Percentiles rank a stretch among this genome's conserved stretches.
Evolutionary conservation across 179 eudicot genomes (phyloP).

Genomic region (Vitellaria paradoxa): DNA sequence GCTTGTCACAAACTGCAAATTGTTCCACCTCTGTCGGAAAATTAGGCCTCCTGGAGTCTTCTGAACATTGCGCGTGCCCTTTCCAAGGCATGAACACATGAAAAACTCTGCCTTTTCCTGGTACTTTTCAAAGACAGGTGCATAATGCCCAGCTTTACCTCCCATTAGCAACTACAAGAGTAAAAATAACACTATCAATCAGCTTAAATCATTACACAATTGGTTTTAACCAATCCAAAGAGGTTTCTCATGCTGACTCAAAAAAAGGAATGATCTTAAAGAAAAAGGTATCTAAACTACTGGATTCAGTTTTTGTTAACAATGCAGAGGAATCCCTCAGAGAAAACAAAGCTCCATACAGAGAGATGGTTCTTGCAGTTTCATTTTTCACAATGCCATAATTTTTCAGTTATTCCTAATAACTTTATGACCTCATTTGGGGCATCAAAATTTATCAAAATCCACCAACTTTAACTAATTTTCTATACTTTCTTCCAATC

Average conservation of each 20-base stretch:
- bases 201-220: neutral
- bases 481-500: too few relatives aligned
- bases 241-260: neutral
- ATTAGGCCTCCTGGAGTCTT: conserved; percentile 90
- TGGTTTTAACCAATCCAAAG: too few relatives aligned
- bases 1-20: conserved; percentile 87
- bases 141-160: conserved; percentile 64
- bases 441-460: too few relatives aligned
- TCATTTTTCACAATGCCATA: neutral
- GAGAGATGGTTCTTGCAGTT: neutral
- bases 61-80: conserved; percentile 63
- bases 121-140: conserved; percentile 53
- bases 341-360: too few relatives aligned
- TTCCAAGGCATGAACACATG: conserved; percentile 89
- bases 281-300: neutral
- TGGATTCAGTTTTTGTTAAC: too few relatives aligned
- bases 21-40: conserved; percentile 89
- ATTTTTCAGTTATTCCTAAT: neutral
- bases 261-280: neutral
- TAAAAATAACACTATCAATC: neutral
- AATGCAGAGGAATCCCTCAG: too few relatives aligned
- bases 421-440: too few relatives aligned
- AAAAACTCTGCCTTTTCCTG: conserved; percentile 80
- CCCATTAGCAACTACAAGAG: conserved; percentile 68
- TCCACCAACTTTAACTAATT: too few relatives aligned